A percentile compares a stretch with the other conserved stretches of the same genome.
These are phyloP conservation scores for Neurospora sp. DNA, from an alignment of 495 filamentous ascomycete species.

Conservation along the genomic window DNA sequence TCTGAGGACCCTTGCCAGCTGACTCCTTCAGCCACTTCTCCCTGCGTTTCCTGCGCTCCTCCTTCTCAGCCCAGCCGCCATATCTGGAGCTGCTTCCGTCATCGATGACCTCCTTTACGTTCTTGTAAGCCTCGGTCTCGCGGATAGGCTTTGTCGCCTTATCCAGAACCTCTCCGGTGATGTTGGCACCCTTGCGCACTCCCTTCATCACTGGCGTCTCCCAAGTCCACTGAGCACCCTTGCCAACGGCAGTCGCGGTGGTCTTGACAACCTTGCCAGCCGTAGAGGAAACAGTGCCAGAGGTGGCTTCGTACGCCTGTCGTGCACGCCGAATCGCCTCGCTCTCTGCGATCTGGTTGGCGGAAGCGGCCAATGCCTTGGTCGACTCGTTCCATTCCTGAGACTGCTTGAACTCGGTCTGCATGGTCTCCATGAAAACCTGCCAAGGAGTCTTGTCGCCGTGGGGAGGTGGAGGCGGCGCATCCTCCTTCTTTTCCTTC, in stretches of 20 bases:
- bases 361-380: constrained; percentile 79
- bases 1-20: constrained; percentile 41
- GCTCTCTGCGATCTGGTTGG: constrained; percentile 86
- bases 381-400: constrained; percentile 99
- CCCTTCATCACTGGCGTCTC: constrained; percentile 88
- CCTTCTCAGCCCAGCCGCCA: constrained; percentile 91
- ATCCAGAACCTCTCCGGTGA: constrained; percentile 77
- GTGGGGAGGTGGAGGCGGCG: constrained; percentile 86
- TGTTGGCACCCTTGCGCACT: constrained; percentile 73
- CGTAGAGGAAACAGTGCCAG: constrained; percentile 59
- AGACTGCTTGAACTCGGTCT: constrained; percentile 85
- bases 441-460: constrained; percentile 97
- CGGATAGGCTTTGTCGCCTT: constrained; percentile 88
- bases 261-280: constrained; percentile 71
- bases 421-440: constrained; percentile 92
- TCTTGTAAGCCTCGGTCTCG: constrained; percentile 87
- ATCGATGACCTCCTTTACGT: constrained; percentile 91
- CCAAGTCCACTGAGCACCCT: constrained; percentile 93
- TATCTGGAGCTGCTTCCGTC: constrained; percentile 94
- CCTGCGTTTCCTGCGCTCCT: constrained; percentile 70
- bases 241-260: constrained; percentile 76
- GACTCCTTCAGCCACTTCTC: constrained; percentile 54
- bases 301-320: constrained; percentile 73
- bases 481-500: constrained; percentile 57
- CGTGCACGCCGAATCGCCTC: constrained; percentile 81